Base-by-base conservation (phyloP, 2,329 filamentous ascomycete genomes). In the Penicillium sp. region DNA sequence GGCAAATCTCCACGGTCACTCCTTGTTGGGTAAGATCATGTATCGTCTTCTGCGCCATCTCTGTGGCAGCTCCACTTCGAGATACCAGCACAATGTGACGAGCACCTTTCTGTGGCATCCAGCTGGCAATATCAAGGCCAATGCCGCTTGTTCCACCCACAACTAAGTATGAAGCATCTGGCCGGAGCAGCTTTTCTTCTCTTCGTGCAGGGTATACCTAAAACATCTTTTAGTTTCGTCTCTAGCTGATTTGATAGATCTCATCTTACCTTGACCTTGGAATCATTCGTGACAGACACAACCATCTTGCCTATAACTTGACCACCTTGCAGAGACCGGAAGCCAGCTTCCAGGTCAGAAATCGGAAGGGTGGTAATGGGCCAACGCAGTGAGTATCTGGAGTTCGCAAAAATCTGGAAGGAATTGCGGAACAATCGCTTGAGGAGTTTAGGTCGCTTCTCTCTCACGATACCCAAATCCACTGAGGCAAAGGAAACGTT, bases 121-220 rank as follows among this genome's bases (percentile, higher is more conserved):
- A 74, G 45, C 75, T 70, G 1, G 81, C 77, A 26, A 85, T 77
- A 54, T 76, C 77, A 10, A 76, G 74, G 1, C 83, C 84, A 1
- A 86, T 72, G 1, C 83, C 84, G 8, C 82, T 81, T 0, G 84
- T 73, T 1, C 82, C 82, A n/a, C 84, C 84, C 2, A 77, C 75
- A 2, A 86, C 67, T 4, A 86, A 55, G 52, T 86, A 86, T 0
- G 82, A 80, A 1, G 68, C 74, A 10, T 63, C 55, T 6, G 56
- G 15, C 5, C 40, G 47, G 3, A 63, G 55, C 3, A 63, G 54
- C 6, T 51, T 51, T 15, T 60, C 59, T 15, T 58, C 58, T 18
- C 50, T 57, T 21, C 59, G 45, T 7, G 60, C 55, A 1, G 60
- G 60, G 26, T 63, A 52, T 13, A 63, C 60, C 60, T 63, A 4